Base-by-base conservation (phyloP, 345 rosid genomes). In the Alliaria petiolata region DNA sequence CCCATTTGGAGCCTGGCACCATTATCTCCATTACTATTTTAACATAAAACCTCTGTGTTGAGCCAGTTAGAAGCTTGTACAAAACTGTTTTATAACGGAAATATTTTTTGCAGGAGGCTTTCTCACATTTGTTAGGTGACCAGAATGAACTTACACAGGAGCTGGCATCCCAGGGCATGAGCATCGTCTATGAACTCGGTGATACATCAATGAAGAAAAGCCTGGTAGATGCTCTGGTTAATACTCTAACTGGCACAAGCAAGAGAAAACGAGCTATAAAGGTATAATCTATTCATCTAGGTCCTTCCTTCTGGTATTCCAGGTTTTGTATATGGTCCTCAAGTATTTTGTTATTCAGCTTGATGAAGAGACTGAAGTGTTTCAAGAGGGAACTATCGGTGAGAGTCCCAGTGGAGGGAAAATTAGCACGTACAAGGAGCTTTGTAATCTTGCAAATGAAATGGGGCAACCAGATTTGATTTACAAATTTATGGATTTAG, bases 401-500 rank as follows among this genome's bases (percentile, higher is more conserved):
- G 91, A 87, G 79, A 84, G 90, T 83, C 86, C 80, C 25, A 78
- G 76, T 83, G 98, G 98, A 39, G 97, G 91, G 62, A 93, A 91
- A 77, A 91, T 93, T 70, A 83, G 88, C 85, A 93, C 98, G 40
- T 91, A 93, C 68, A 93, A 93, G 84, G 97, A 89, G 84, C 95
- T 93, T 16, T 93, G 97, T 81, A 87, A 69, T 80, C 85, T 93
- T 39, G 98, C 98, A 65, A 93, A 91, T 85, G 98, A 93, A 87
- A 93, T 93, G 96, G 98, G 98, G 55, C 98, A 93, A 77, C 98
- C 97, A 15, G 98, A 91, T 75, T 79, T 93, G 70, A 86, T 93
- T 68, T 93, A 91, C 71, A 93, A 93, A 84, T 93, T 93, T 62
- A 93, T 93, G 98, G 95, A 93, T 80, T 88, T 93, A 62, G 98